These are phyloP conservation scores for Thraustochytrium striatum DNA, from an alignment of 352 stramenopile genomes.

Conservation along the genomic window DNA sequence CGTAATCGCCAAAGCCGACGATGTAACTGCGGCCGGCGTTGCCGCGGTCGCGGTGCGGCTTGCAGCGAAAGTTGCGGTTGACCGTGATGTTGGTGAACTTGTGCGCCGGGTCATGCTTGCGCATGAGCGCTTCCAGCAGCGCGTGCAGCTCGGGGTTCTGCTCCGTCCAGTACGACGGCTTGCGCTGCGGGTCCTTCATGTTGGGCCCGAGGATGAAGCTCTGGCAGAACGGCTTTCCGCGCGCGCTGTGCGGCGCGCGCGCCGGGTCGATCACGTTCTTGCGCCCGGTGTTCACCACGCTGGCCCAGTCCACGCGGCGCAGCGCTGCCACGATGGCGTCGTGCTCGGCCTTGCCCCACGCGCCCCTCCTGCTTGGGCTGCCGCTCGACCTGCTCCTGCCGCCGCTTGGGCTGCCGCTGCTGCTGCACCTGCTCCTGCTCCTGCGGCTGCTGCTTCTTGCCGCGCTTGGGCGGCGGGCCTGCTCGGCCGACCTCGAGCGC, in stretches of 20 bases:
- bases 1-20: constrained; percentile 46
- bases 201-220: constrained; percentile 46
- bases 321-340: constrained; percentile 27
- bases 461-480: too few species aligned
- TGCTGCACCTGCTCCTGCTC: too few species aligned
- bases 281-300: constrained; percentile 35
- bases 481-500: too few species aligned
- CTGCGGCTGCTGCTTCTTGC: too few species aligned
- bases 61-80: constrained; percentile 45
- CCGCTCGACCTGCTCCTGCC: too few species aligned
- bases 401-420: too few species aligned
- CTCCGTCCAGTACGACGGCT: constrained; percentile 41
- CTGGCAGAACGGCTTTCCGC: constrained; percentile 39
- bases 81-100: constrained; percentile 47
- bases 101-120: constrained; percentile 8
- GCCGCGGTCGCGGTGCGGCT: constrained; percentile 38
- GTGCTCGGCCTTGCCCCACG: too few species aligned
- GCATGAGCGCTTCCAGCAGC: constrained; percentile 18
- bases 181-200: constrained; percentile 43
- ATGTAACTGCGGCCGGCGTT: constrained; percentile 42
- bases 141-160: constrained; percentile 39
- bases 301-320: constrained; percentile 10
- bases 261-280: constrained; percentile 44
- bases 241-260: background rate
- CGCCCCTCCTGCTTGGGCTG: too few species aligned